Evolutionary conservation across 108 stramenopile genomes (phyloP), one percentile per base, ranked within the genome.

Genomic region (Schizochytrium sp.): DNA sequence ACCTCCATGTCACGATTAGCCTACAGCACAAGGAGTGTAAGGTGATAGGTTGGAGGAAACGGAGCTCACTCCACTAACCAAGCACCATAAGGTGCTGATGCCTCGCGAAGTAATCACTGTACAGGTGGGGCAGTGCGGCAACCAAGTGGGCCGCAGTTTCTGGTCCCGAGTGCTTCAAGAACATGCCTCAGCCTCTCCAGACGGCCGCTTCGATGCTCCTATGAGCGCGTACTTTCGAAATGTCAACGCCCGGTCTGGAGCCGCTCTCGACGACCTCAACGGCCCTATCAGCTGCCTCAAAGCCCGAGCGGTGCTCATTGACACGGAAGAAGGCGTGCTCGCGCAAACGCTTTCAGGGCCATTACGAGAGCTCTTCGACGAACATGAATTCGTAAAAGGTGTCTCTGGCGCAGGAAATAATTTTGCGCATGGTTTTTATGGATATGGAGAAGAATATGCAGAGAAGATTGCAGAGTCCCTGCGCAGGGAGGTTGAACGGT

Each of bases 71-170:
- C 28, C 28, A 28, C 28, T 28, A 28, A 28, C 28, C 28, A 28
- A 58, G 57, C 10, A 17, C 57, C 57, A 17, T 17, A 17, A 10
- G 13, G 57, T 17, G 64, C 40, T 38, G 17, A 93, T 93, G 93
- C 90, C 91, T 17, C 91, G 94, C n/a, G 94, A 94, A 61, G 88
- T 93, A 5, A 88, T 94, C 0, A 93, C 87, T 46, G 56, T 95
- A 3, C 94, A 95, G 50, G 93, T 95, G 42, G 94, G 94, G 10
- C 94, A 95, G 53, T 93, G 93, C 72, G 94, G 94, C 4, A 95
- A 95, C 87, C 94, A 95, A 61, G 91, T 95, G 8, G 94, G 94
- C 3, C 28, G 92, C 17, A 56, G 69, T 46, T 95, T 95, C 64
- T 95, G 94, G 94, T 40, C 72, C 83, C 45, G 76, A 47, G 88